Evolutionary conservation across 163 green algal species (phyloP).

Genomic region (Scenedesmus sp.): DNA sequence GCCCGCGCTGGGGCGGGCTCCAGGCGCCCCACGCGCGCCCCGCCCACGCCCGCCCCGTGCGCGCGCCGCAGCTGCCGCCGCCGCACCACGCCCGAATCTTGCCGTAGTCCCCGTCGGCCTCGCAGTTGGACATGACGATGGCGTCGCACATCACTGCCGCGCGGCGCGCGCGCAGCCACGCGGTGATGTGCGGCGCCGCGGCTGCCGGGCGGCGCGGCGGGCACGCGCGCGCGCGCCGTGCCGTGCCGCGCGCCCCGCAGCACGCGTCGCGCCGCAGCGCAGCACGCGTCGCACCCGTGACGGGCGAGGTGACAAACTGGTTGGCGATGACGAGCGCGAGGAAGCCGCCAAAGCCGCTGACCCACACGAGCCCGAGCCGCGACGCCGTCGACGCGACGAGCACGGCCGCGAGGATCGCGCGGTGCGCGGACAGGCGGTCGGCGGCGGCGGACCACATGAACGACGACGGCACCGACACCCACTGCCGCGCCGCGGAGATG

Average conservation of each 20-base stretch:
- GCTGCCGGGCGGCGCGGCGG: no score
- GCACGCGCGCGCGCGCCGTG: no score
- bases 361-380: neutral
- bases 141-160: neutral
- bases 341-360: neutral
- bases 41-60: no score
- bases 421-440: neutral
- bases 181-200: no score
- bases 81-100: constrained; percentile 8
- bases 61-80: no score
- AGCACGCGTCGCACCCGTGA: no score
- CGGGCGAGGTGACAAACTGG: neutral
- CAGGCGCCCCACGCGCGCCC: no score
- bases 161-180: no score
- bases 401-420: neutral
- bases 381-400: neutral
- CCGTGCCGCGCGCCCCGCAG: no score
- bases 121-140: neutral
- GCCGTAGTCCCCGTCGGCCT: constrained; percentile 11
- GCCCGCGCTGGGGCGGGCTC: no score
- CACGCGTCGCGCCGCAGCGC: no score
- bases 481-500: neutral
- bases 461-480: neutral
- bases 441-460: neutral
- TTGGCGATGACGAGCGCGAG: neutral